These are phyloP conservation scores for Vitis hybrid DNA, from an alignment of 177 flowering plant species.

Conservation along the genomic window DNA sequence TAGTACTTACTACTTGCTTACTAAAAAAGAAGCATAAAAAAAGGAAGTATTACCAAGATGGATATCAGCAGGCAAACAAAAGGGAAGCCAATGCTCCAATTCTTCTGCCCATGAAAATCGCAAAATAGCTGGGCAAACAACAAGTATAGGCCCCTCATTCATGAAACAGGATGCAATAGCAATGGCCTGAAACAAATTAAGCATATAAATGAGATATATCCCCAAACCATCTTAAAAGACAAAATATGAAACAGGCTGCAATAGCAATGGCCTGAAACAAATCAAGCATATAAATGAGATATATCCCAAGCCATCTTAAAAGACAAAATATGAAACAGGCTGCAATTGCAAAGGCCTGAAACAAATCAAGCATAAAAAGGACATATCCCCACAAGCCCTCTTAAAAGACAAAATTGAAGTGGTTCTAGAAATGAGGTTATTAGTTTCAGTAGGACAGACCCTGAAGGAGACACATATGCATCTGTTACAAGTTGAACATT, in stretches of 20 bases:
- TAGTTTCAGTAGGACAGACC: no score
- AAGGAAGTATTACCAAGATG: slow-evolving; percentile 69
- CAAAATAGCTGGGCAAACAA: slow-evolving; percentile 95
- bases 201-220: background rate
- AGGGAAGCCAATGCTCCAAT: slow-evolving; percentile 93
- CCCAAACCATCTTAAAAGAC: background rate
- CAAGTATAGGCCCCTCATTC: slow-evolving; percentile 82
- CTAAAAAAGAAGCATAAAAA: background rate
- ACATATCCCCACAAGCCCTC: background rate
- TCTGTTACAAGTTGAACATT: no score
- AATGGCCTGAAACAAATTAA: slow-evolving; percentile 63
- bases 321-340: slow-evolving; percentile 53
- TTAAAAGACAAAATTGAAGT: background rate
- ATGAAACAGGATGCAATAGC: slow-evolving; percentile 87
- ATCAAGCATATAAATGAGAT: background rate
- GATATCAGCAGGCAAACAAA: slow-evolving; percentile 77
- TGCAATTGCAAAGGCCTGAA: slow-evolving; percentile 92
- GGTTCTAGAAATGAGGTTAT: background rate
- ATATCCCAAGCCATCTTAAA: background rate
- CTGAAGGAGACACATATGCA: no score
- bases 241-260: slow-evolving; percentile 67
- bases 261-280: slow-evolving; percentile 83
- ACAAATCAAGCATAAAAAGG: slow-evolving; percentile 2
- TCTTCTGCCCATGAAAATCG: slow-evolving; percentile 98
- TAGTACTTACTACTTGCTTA: no score